These are phyloP conservation scores for Clitoria ternatea DNA, from an alignment of 306 rosid species.

Conservation along the genomic window DNA sequence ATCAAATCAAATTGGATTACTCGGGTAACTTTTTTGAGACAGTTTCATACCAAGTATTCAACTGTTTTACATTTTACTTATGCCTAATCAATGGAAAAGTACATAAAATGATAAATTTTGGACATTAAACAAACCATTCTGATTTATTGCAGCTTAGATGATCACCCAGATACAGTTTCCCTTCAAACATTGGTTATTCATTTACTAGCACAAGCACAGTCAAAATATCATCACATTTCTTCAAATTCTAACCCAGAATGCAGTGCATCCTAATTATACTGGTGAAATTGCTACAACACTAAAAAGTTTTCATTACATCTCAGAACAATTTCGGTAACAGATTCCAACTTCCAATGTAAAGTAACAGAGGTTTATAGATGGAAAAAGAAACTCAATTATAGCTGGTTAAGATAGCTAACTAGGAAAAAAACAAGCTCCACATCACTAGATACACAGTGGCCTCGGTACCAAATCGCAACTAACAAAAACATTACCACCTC, in stretches of 20 bases:
- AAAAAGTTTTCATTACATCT: no score
- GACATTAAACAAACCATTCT: no score
- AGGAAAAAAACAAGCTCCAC: no score
- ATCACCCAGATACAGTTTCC: background rate
- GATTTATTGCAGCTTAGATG: background rate
- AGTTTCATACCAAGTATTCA: slow-evolving; percentile 8
- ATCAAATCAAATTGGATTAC: background rate
- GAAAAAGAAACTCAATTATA: no score
- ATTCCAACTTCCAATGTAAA: no score
- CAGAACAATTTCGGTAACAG: no score
- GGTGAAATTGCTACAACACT: background rate
- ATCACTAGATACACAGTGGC: background rate
- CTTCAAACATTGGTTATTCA: background rate
- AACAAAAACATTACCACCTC: background rate
- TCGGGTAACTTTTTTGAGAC: slow-evolving; percentile 3
- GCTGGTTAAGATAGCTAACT: no score
- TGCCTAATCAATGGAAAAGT: background rate
- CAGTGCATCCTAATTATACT: background rate
- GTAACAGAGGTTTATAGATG: no score
- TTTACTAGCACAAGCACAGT: background rate
- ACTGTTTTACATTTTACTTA: background rate
- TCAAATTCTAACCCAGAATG: slow-evolving; percentile 7
- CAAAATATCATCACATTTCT: background rate
- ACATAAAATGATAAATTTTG: no score
- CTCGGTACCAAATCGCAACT: background rate